A percentile compares a stretch with the other conserved stretches of the same genome.
Evolutionary conservation across 2,329 filamentous ascomycete species (phyloP).

Genomic region (Lachnellula hyalina): DNA sequence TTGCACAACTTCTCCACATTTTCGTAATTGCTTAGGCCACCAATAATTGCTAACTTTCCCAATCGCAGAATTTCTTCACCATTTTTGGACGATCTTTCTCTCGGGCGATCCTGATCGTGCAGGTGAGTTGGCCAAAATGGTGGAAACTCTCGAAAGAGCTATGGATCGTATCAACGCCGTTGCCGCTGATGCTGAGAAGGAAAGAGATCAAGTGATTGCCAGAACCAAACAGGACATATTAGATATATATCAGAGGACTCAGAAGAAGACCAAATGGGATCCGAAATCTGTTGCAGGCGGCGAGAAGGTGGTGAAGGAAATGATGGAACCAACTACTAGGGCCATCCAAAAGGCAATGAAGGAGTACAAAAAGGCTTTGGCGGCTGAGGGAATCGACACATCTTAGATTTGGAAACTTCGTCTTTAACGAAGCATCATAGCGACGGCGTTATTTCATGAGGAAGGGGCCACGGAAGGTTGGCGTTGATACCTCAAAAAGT

Average conservation of each 20-base stretch:
- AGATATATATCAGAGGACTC: slow-evolving; percentile 65
- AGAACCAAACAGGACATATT: slow-evolving; percentile 64
- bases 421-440: slow-evolving; percentile 16
- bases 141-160: slow-evolving; percentile 75
- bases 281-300: slow-evolving; percentile 68
- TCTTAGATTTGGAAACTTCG: slow-evolving; percentile 7
- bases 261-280: slow-evolving; percentile 67
- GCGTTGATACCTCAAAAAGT: slow-evolving; percentile 1
- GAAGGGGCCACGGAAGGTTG: slow-evolving; percentile 12
- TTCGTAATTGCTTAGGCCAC: neutral
- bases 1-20: neutral
- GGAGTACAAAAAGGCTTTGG: slow-evolving; percentile 67
- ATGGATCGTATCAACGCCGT: slow-evolving; percentile 75
- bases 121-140: slow-evolving; percentile 72
- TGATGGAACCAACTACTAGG: slow-evolving; percentile 69
- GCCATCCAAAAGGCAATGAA: slow-evolving; percentile 64
- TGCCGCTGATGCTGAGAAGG: slow-evolving; percentile 71
- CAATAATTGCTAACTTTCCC: neutral
- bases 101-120: slow-evolving; percentile 81
- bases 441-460: slow-evolving; percentile 22
- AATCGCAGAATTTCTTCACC: slow-evolving; percentile 74
- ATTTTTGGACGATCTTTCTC: slow-evolving; percentile 91
- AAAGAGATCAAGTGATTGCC: slow-evolving; percentile 62
- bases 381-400: slow-evolving; percentile 45
- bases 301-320: slow-evolving; percentile 64